Evolutionary conservation across 352 stramenopile species (phyloP), one percentile per base, ranked within the genome.

Genomic region (Globisporangium cylindrosporum): DNA sequence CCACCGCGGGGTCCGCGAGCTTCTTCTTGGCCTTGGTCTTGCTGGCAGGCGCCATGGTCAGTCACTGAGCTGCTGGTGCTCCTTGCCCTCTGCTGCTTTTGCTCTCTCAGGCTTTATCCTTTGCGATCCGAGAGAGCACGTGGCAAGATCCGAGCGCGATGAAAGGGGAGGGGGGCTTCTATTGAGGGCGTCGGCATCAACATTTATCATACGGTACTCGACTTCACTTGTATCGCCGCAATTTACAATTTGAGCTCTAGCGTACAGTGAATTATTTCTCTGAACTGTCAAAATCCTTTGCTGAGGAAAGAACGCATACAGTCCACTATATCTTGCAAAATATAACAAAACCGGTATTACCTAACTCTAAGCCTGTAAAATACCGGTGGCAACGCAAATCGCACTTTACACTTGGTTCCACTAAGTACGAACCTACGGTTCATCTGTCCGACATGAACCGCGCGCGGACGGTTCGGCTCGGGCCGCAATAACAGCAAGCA

Each of bases 1-100:
- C 57, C 15, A 72, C 68, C 59, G 71, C 32, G 24, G 69, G 57
- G 48, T 77, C 72, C 3, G 59, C 34, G 59, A 48, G 49, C 54
- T 74, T 77, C 75, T 89, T 90, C 69, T 89, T 87, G 36, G 68
- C 67, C 73, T 90, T 91, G 66, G 49, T 71, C 49, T 54, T 68
- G 63, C 64, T 70, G 27, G 58, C 38, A 64, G 80, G 74, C 72
- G 78, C 80, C 81, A 90, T 70, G 55, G 53, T 64, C 20, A 22
- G 29, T 53, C 59, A 51, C 36, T 66, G 32, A 51, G 58, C 58
- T 63, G 10, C 20, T 53, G 38, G 12, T 12, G 36, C 36, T 46
- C 2, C 38, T 46, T 32, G 29, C 29, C 29, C 29, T 32, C 4
- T 46, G 14, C 38, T 46, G 18, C n/a, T 34, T 34, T 14, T 27